Conservation (phyloP, 2,329 filamentous ascomycete species). For the Beauveria australis region DNA sequence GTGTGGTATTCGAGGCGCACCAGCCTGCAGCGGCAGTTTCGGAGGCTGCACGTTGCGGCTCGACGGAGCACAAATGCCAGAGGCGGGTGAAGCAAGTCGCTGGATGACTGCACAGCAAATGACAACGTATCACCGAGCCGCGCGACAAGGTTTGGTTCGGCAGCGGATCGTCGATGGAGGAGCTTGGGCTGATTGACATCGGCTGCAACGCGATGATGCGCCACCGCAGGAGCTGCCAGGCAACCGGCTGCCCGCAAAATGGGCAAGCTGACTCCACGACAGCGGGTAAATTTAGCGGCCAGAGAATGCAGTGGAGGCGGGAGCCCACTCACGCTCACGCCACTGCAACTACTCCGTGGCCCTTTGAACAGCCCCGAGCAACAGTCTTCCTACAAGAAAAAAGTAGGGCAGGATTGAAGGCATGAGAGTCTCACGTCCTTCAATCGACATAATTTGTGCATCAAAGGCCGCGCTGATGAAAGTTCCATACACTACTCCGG, state of each 20-base stretch:
- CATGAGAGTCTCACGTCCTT: no score
- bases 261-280: neutral
- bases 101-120: neutral
- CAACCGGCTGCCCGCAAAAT: neutral
- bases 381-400: no score
- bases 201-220: slow-evolving; percentile 4
- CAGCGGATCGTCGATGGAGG: neutral
- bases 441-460: no score
- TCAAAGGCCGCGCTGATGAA: no score
- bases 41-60: neutral
- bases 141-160: neutral
- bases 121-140: neutral
- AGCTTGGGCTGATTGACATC: slow-evolving; percentile 5
- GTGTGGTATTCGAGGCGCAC: neutral
- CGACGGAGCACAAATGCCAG: neutral
- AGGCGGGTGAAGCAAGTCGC: neutral
- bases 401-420: no score
- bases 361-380: no score
- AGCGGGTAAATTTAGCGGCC: neutral
- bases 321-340: no score
- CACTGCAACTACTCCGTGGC: no score
- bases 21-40: neutral
- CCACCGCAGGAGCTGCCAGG: neutral
- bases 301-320: no score
- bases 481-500: no score